These are phyloP conservation scores for Paecilomyces sp. DNA, from an alignment of 2,329 filamentous ascomycete species.

Conservation along the genomic window DNA sequence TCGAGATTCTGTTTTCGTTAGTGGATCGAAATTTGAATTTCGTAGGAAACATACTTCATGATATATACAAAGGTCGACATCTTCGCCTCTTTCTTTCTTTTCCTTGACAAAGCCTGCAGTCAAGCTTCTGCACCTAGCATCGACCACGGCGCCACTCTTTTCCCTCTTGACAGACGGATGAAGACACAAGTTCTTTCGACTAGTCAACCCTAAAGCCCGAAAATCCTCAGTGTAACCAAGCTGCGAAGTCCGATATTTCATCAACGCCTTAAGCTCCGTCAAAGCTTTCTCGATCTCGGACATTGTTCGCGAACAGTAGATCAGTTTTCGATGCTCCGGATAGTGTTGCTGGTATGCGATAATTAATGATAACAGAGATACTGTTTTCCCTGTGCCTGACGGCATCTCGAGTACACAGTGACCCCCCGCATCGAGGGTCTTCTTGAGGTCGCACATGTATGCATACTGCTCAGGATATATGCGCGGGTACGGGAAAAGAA, in stretches of 20 bases:
- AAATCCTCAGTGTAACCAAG: constrained; percentile 92
- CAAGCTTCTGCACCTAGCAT: constrained; percentile 89
- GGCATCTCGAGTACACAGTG: constrained; percentile 99
- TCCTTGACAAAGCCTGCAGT: constrained; percentile 97
- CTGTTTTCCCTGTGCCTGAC: constrained; percentile 95
- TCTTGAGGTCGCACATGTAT: constrained; percentile 80
- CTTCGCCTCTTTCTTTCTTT: constrained; percentile 91
- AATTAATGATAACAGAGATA: constrained; percentile 89
- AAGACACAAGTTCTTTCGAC: constrained; percentile 92
- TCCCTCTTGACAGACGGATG: constrained; percentile 94
- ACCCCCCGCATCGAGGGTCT: constrained; percentile 84
- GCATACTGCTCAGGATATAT: constrained; percentile 71
- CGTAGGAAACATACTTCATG: constrained; percentile 61
- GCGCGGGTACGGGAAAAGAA: constrained; percentile 67
- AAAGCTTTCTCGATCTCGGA: constrained; percentile 98
- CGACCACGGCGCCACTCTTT: constrained; percentile 89
- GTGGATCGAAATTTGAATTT: neutral
- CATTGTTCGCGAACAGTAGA: constrained; percentile 99
- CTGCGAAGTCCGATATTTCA: constrained; percentile 88
- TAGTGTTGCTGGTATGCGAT: constrained; percentile 94
- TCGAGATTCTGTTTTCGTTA: constrained; percentile 66
- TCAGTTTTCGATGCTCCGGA: constrained; percentile 88
- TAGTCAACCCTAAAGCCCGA: constrained; percentile 82
- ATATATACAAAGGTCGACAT: constrained; percentile 89
- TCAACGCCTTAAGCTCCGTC: constrained; percentile 80